These are phyloP conservation scores for Garcia nutans DNA, from an alignment of 345 rosid species.

Conservation along the genomic window DNA sequence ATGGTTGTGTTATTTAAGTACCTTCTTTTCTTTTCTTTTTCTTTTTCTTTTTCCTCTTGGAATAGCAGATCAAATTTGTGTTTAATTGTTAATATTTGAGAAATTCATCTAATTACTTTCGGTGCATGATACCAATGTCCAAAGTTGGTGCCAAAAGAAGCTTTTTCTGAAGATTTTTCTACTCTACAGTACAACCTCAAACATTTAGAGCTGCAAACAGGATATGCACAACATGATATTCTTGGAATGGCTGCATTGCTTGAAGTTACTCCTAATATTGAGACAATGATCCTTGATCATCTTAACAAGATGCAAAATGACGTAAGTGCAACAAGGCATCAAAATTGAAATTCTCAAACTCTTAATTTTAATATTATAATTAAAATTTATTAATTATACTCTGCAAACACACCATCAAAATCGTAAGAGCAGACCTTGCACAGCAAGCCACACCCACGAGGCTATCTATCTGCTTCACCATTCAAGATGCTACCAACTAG, in stretches of 20 bases:
- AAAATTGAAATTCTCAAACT: no score
- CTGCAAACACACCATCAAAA: no score
- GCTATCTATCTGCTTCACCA: no score
- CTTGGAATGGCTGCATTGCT: slow-evolving; percentile 16
- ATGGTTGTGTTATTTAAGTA: no score
- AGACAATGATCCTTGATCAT: slow-evolving; percentile 14
- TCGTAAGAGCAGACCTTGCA: no score
- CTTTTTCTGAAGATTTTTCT: neutral
- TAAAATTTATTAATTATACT: no score
- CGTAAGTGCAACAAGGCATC: no score
- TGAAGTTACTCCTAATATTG: slow-evolving; percentile 8
- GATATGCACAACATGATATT: slow-evolving; percentile 9
- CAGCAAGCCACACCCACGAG: no score
- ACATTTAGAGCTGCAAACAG: slow-evolving; percentile 16
- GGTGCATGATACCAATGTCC: neutral
- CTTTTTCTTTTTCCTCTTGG: no score
- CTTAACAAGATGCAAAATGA: slow-evolving; percentile 5
- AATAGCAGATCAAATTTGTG: neutral
- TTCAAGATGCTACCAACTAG: no score
- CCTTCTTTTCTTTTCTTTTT: no score
- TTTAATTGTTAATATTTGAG: neutral
- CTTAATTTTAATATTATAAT: no score
- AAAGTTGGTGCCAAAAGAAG: slow-evolving; percentile 10
- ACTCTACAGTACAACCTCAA: slow-evolving; percentile 14
- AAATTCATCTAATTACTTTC: neutral